phyloP scores from a whole-genome alignment of 225 moss, liverwort and hornwort genomes.

The Bryum argenteum region DNA sequence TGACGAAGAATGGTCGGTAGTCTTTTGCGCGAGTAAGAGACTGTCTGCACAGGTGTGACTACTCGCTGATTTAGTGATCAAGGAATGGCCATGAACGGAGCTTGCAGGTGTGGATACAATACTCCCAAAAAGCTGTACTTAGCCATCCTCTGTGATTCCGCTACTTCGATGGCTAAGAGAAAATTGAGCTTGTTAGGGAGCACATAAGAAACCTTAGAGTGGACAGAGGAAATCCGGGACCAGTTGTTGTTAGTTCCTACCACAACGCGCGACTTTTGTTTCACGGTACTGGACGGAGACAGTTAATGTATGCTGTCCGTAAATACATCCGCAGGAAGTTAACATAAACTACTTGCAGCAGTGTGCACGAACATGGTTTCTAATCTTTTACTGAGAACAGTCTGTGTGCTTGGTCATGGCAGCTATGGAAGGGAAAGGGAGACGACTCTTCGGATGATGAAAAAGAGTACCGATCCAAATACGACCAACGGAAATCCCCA shows the following conservation, averaged over 20 bases:
- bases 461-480: slow-evolving; percentile 17
- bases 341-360: background rate
- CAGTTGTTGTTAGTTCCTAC: background rate
- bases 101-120: background rate
- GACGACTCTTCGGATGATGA: slow-evolving; percentile 27
- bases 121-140: background rate
- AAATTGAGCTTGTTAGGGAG: background rate
- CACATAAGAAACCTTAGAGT: background rate
- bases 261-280: background rate
- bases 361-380: background rate
- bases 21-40: no score
- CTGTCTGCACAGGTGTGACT: background rate
- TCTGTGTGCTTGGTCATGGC: slow-evolving; percentile 21
- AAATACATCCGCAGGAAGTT: background rate
- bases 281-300: background rate
- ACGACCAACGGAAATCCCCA: slow-evolving; percentile 28
- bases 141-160: background rate
- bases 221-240: background rate
- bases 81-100: slow-evolving; percentile 1
- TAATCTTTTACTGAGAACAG: background rate
- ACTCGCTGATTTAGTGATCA: background rate
- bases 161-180: background rate
- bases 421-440: slow-evolving; percentile 40
- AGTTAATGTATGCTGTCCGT: background rate
- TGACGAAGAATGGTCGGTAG: background rate